A percentile compares a stretch with the other conserved stretches of the same genome.
phyloP scores from a whole-genome alignment of 2,329 filamentous ascomycete species.

The Tolypocladium ovalisporum region DNA sequence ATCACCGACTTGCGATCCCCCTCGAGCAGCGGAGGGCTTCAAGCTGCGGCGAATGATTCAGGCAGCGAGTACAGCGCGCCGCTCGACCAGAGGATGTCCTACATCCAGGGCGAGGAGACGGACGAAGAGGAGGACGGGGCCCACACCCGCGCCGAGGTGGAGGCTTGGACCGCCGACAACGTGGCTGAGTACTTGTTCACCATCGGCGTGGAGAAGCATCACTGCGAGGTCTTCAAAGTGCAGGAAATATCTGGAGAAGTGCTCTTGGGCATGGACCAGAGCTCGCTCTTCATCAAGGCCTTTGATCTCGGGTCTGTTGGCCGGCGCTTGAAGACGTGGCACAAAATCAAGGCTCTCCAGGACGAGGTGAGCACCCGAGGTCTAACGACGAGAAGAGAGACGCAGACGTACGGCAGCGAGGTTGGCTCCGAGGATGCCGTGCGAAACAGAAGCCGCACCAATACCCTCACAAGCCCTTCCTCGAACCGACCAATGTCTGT shows the following conservation, averaged over 20 bases:
- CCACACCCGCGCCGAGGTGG: conserved; percentile 64
- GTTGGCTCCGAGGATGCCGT: conserved; percentile 43
- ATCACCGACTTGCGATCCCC: conserved; percentile 71
- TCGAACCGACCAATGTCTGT: conserved; percentile 36
- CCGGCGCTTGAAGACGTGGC: conserved; percentile 84
- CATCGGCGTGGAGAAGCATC: conserved; percentile 72
- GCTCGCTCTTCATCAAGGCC: conserved; percentile 88
- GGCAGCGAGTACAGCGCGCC: conserved; percentile 84
- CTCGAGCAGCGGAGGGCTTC: conserved; percentile 38
- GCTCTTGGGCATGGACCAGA: conserved; percentile 87
- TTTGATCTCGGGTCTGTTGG: conserved; percentile 90
- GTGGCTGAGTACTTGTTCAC: conserved; percentile 86
- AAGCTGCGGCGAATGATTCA: conserved; percentile 56
- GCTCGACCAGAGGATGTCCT: conserved; percentile 67
- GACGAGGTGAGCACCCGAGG: conserved; percentile 61
- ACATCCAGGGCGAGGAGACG: conserved; percentile 88
- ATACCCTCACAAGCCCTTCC: conserved; percentile 40
- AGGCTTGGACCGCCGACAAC: conserved; percentile 66
- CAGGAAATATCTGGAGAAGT: conserved; percentile 96
- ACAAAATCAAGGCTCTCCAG: conserved; percentile 86
- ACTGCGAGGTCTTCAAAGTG: conserved; percentile 89
- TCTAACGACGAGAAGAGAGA: conserved; percentile 36
- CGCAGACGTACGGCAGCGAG: conserved; percentile 47
- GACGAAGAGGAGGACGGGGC: conserved; percentile 78
- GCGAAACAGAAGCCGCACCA: conserved; percentile 43